Evolutionary conservation across 352 stramenopile species (phyloP), one percentile per base, ranked within the genome.

Genomic region (Achlya hypogyna): DNA sequence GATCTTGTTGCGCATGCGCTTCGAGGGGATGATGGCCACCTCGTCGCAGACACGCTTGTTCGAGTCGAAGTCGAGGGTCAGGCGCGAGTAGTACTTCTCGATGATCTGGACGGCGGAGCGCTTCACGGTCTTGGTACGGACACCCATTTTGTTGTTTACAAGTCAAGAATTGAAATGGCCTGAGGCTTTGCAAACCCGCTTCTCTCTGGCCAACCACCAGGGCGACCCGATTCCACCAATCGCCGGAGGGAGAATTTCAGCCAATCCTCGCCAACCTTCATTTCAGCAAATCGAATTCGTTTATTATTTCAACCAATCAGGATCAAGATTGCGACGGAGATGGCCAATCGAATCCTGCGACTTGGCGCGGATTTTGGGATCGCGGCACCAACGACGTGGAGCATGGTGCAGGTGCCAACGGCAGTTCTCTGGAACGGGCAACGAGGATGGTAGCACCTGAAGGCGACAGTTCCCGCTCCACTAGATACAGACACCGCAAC

Each of bases 1-100:
- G 75, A 99, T 99, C 91, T 99, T 99, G 91, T 99, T 99, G 74
- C 97, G 92, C 97, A 99, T 99, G 72, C 97, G 95, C 94, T 99
- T 99, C 68, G 96, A 99, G 62, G 97, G 97, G 71, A 99, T 95
- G 78, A 99, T 98, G 56, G 97, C 96, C 67, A 99, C 97, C 78
- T 98, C 93, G 81, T 96, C 88, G 75, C 85, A 95, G 65, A 96
- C 93, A 69, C 94, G 86, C 90, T 99, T 99, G 95, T 99, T 99
- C 64, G 94, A 98, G 86, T 99, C 96, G 86, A 99, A 99, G 84
- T 99, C 98, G 16, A 99, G 81, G 53, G 96, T 99, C 65, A 99
- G 87, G 59, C 96, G 93, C 77, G 96, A 96, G 90, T 99, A 99
- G 87, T 99, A 99, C 87, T 99, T 99, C 89, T 99, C 98, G 72